Conservation (phyloP, 169 alveolate species). For the Cryptosporidium tyzzeri region DNA sequence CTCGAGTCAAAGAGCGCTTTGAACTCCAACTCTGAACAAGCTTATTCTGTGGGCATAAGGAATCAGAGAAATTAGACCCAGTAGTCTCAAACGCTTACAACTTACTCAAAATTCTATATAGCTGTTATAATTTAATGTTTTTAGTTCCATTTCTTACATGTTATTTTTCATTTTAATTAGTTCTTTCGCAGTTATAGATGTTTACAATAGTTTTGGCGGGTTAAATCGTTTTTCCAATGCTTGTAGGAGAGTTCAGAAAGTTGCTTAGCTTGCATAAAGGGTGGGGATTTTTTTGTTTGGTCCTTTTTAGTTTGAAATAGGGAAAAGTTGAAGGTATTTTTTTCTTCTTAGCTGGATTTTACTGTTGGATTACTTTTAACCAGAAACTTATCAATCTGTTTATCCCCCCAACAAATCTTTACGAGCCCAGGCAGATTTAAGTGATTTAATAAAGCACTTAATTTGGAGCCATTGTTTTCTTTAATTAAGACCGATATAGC, state of each 20-base stretch:
- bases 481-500: not conserved
- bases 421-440: too few relatives aligned
- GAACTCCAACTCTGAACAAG: not conserved
- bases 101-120: not conserved
- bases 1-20: conserved; percentile 50
- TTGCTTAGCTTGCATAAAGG: not conserved
- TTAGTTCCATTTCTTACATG: not conserved
- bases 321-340: too few relatives aligned
- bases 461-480: not conserved
- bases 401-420: not conserved
- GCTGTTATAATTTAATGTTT: conserved; percentile 12
- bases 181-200: not conserved
- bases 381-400: not conserved
- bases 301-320: not conserved
- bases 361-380: too few relatives aligned
- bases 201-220: not conserved
- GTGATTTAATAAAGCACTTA: not conserved
- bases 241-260: not conserved
- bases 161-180: too few relatives aligned
- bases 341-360: too few relatives aligned
- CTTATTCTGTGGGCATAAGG: not conserved
- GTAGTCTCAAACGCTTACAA: not conserved
- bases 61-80: not conserved
- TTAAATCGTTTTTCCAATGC: not conserved
- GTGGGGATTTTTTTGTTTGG: not conserved